Base-by-base conservation (phyloP, 768 basidiomycete genomes). In the Mycena polygramma region DNA sequence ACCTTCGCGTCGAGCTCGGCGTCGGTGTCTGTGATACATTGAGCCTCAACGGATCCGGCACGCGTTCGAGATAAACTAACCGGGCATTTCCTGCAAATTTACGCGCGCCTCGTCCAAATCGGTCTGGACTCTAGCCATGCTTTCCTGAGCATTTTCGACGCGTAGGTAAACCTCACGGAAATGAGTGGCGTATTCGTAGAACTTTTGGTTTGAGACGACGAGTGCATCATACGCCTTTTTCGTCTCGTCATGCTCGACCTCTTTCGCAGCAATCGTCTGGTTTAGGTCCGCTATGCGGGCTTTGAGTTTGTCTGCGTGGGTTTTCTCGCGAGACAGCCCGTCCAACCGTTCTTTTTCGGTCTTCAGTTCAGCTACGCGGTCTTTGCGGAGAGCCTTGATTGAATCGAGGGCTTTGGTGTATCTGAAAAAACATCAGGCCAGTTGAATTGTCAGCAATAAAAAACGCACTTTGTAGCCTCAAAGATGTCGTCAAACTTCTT, bases 401-500 rank as follows among this genome's bases (percentile, higher is more conserved):
- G 92, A 90, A 68, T 98, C 95, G 1, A 99, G 86, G 0, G 97
- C 98, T 77, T 99, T 99, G 0, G 97, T 98, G 80, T 98, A 99
- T 76, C 97, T 98, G 66, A 0, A 30, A 48, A 57, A 13, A 36
- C 45, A 39, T 68, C 2, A 57, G 54, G 20, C 58, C 62, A 62
- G 69, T 55, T 60, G 36, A 37, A 70, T 52, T 11, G 10, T 22
- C 6, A 15, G n/a, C 20, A 53, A 48, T 36, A 39, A 17, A 57
- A 54, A 13, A 77, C 84, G 39, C 59, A 94, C 96, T 93, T 93
- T 22, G 97, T 99, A 5, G 98, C 98, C 80, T 99, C 98, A 75
- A 99, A 99, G 66, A 99, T 99, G 76, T 99, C 98, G 75, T 99
- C 98, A 70, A 99, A 99, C 79, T 99, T 99, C 87, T 98, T 99